Percentiles rank a stretch among this genome's conserved stretches.
Evolutionary conservation across 176 grass and related monocot species (phyloP).

Genomic region (Bolboschoenus planiculmis): DNA sequence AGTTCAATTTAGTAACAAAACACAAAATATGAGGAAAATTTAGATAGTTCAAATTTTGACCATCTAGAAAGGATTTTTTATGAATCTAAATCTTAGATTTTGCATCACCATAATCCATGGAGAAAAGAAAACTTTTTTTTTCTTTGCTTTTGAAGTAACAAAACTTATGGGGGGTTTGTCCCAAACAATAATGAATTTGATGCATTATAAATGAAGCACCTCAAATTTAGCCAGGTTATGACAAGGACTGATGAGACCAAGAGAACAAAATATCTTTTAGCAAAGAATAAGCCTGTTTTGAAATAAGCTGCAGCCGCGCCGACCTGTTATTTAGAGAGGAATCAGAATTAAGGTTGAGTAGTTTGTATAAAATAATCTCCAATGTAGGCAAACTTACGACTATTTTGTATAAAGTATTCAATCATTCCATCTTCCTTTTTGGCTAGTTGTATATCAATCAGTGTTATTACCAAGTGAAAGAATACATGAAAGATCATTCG

Average conservation of each 20-base stretch:
- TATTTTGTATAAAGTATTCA: not conserved
- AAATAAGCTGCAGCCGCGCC: conserved; percentile 58
- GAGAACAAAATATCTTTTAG: conserved; percentile 43
- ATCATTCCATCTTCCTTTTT: not conserved
- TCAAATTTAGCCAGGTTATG: conserved; percentile 93
- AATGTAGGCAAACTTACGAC: not conserved
- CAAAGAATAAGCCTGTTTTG: conserved; percentile 51
- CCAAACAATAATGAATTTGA: not conserved
- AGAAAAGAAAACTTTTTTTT: not conserved
- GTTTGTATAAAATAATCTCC: not conserved
- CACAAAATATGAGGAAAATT: not conserved
- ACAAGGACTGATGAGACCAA: conserved; percentile 56
- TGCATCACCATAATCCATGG: not conserved
- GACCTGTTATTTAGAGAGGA: conserved; percentile 34
- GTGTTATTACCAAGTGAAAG: not conserved
- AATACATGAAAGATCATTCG: not conserved
- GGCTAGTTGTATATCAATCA: not conserved
- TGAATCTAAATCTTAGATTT: not conserved
- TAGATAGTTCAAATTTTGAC: not conserved
- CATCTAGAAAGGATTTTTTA: not conserved
- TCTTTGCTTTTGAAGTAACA: not conserved
- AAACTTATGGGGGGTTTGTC: not conserved
- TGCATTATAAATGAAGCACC: conserved; percentile 26
- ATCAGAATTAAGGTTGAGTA: not conserved
- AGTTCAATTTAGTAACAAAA: not conserved